Base-by-base conservation (phyloP, 148 eudicot genomes). In the Dysphania ambrosioides region DNA sequence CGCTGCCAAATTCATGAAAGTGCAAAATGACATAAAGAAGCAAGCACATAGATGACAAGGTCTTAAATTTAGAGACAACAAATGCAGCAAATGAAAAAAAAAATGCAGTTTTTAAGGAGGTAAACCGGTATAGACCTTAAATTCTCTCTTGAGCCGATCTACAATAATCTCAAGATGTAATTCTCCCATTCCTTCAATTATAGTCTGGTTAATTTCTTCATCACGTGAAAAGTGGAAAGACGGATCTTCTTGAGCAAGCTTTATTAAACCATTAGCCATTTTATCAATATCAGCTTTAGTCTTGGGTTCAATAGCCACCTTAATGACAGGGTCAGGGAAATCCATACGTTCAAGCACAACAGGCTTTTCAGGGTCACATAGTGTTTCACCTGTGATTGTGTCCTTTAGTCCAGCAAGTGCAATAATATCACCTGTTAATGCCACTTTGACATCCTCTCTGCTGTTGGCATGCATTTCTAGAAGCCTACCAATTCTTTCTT, bases 191-290 rank as follows among this genome's bases (percentile, higher is more conserved):
- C 99, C 99, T 83, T 96, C 97, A 63, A 96, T 96, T 69, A 92
- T 87, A 8, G 97, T 96, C 68, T 92, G 99, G 84, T 96, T 92
- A 72, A 82, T 80, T 86, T 96, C 99, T 77, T 90, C 99, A 83
- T 96, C 97, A 38, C 95, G 87, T 36, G 97, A 92, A 80, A 92
- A 96, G 87, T 96, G 99, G 91, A 96, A 96, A 75, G 99, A 96
- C 4, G 99, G 99, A 78, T 96, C 99, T 87, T 96, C 99, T 85
- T 90, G 99, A 79, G 99, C 99, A 74, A 96, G 99, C 83, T 92
- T 96, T 42, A 92, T 66, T 15, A 96, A 80, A 56, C 99, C 99
- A 71, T 57, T 66, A 1, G 97, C 83, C 99, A 96, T 92, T 82
- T 82, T 92, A 80, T 96, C 99, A 68, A 92, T 79, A 79, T 96